Evolutionary conservation across 306 rosid species (phyloP).

Genomic region (Quercus mongolica): DNA sequence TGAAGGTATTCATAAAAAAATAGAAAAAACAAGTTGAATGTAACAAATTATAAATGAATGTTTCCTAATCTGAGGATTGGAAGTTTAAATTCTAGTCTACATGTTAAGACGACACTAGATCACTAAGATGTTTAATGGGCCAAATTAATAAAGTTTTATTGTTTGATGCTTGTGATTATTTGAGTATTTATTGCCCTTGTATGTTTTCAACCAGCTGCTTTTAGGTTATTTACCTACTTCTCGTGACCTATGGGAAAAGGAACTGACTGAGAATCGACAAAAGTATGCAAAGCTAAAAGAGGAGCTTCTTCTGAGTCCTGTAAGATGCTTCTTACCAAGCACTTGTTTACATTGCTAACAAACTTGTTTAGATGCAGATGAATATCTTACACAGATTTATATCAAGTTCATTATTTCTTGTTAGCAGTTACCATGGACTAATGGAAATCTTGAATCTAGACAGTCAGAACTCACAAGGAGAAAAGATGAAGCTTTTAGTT

Average conservation of each 20-base stretch:
- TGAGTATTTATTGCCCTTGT: slow-evolving; percentile 34
- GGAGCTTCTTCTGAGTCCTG: slow-evolving; percentile 72
- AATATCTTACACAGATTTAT: neutral
- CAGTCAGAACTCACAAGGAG: slow-evolving; percentile 60
- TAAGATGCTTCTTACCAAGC: slow-evolving; percentile 40
- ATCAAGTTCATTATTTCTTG: slow-evolving; percentile 1
- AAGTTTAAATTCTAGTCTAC: neutral
- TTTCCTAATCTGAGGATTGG: neutral
- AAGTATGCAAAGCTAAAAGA: slow-evolving; percentile 65
- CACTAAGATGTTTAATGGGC: neutral
- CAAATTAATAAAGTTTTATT: neutral
- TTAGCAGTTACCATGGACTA: slow-evolving; percentile 26
- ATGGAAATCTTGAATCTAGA: slow-evolving; percentile 53
- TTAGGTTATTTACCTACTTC: slow-evolving; percentile 70
- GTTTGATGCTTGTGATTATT: slow-evolving; percentile 17
- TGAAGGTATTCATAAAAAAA: neutral
- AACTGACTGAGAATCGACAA: slow-evolving; percentile 46
- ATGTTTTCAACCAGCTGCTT: slow-evolving; percentile 60
- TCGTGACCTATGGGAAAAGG: slow-evolving; percentile 63
- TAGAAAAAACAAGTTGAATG: neutral
- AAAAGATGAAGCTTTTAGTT: slow-evolving; percentile 33
- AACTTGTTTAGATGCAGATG: slow-evolving; percentile 11
- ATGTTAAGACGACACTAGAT: neutral
- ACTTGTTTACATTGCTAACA: neutral
- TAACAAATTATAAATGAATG: neutral